Conservation (phyloP, 1,139 yeast species). For the Zygotorulaspora mrakii region DNA sequence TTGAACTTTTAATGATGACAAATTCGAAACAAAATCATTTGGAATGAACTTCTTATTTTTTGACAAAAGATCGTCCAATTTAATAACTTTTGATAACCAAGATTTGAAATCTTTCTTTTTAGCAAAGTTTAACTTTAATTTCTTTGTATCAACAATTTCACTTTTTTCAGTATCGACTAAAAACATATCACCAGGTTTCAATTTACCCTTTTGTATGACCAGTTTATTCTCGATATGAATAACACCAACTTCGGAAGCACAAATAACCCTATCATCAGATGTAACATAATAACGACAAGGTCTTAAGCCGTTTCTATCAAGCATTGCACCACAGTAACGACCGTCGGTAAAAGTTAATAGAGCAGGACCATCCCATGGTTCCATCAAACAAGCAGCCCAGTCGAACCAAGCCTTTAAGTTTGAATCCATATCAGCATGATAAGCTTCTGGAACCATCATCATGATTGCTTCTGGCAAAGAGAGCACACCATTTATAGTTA, state of each 20-base stretch:
- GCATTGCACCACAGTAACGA: slow-evolving; percentile 95
- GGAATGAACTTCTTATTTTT: slow-evolving; percentile 40
- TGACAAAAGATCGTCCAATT: slow-evolving; percentile 66
- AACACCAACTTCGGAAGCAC: slow-evolving; percentile 98
- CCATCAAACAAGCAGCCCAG: slow-evolving; percentile 99
- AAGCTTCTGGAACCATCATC: slow-evolving; percentile 97
- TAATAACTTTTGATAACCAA: slow-evolving; percentile 85
- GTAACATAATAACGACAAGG: slow-evolving; percentile 98
- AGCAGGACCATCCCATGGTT: slow-evolving; percentile 99
- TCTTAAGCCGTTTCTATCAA: slow-evolving; percentile 95
- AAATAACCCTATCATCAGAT: slow-evolving; percentile 90
- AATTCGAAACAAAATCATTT: slow-evolving; percentile 22
- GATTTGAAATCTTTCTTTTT: slow-evolving; percentile 86
- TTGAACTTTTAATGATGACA: slow-evolving; percentile 49
- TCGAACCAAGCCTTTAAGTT: slow-evolving; percentile 92
- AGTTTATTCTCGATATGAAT: slow-evolving; percentile 81
- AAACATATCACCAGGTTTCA: slow-evolving; percentile 95
- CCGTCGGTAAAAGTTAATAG: slow-evolving; percentile 96
- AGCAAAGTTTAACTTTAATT: slow-evolving; percentile 78
- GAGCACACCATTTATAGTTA: slow-evolving; percentile 86
- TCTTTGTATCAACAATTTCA: slow-evolving; percentile 87
- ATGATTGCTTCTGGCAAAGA: slow-evolving; percentile 96
- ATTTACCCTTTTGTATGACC: slow-evolving; percentile 84
- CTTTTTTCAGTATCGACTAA: slow-evolving; percentile 93
- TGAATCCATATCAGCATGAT: slow-evolving; percentile 96